Conservation (phyloP, 176 grass and related monocot species). For the Aegilops tauschii region DNA sequence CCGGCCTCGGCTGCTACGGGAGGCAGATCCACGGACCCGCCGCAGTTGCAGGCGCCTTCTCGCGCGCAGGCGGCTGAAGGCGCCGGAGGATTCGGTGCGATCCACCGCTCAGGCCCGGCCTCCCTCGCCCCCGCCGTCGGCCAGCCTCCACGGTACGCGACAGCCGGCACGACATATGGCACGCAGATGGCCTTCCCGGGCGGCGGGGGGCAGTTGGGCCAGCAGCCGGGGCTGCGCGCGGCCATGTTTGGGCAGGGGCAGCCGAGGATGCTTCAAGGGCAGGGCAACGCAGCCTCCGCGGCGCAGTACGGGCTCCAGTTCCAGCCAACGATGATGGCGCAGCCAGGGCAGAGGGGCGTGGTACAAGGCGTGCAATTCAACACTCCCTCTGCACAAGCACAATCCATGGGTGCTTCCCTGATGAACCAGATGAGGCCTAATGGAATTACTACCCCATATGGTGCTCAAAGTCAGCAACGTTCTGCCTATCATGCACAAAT, state of each 20-base stretch:
- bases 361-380: constrained; percentile 66
- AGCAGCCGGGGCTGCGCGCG: not conserved
- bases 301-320: not conserved
- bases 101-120: not conserved
- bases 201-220: not conserved
- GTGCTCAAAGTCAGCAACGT: constrained; percentile 71
- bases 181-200: not conserved
- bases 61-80: not conserved
- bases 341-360: constrained; percentile 76
- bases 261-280: not conserved
- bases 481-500: constrained; percentile 53
- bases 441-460: constrained; percentile 55
- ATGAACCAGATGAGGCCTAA: constrained; percentile 82
- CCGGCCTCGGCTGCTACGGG: not conserved
- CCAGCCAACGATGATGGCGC: constrained; percentile 15
- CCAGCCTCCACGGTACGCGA: not conserved
- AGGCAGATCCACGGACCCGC: not conserved
- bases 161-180: not conserved
- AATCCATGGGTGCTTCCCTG: constrained; percentile 50
- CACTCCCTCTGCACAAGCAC: constrained; percentile 35
- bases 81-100: not conserved
- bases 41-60: constrained; percentile 1
- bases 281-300: not conserved
- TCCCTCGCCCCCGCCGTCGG: not conserved
- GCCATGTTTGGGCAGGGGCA: not conserved